Evolutionary conservation across 768 basidiomycete genomes (phyloP), one percentile per base, ranked within the genome.

Genomic region (Boletus coccyginus): DNA sequence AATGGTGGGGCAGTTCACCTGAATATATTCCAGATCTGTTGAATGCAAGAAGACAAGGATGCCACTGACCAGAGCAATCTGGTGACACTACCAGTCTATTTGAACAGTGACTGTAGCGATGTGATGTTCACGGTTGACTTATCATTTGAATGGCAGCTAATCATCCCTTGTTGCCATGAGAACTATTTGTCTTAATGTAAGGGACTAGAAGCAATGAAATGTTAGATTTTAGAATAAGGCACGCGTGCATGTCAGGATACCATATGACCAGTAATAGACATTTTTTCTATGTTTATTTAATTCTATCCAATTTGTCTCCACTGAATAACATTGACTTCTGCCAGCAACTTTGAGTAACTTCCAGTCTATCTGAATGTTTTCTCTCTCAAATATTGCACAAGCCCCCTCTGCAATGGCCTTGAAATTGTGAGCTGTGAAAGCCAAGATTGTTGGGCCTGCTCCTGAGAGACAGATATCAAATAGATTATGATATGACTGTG

Each of bases 401-500:
- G 92, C 94, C 62, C 88, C 88, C 62, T 87, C 82, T 6, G 92
- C 94, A 57, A 98, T 97, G 9, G 76, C 77, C 44, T 94, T 90
- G 63, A 91, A 98, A 27, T 87, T 86, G 35, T 75, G 73, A 0
- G 92, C 94, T 3, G 97, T 96, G 17, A 99, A 82, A 1, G 97
- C 97, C 58, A 99, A 82, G 59, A 98, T 97, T 7, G 97, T 98
- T 5, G 97, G 97, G 0, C 97, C 97, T 5, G 96, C 97, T 8
- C 97, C 97, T 3, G 96, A 98, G 36, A 99, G 84, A 71, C 97
- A 98, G 53, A 98, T 97, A 5, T 97, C 97, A 11, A 99, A 79
- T 6, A 99, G 77, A n/a, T 97, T 97, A 0, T 92, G 90, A 73
- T 98, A 95, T 0, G 91, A 87, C 10, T 81, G 62, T 7, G 95